Conservation (phyloP, 2,329 filamentous ascomycete genomes). For the Blastomyces silverae region DNA sequence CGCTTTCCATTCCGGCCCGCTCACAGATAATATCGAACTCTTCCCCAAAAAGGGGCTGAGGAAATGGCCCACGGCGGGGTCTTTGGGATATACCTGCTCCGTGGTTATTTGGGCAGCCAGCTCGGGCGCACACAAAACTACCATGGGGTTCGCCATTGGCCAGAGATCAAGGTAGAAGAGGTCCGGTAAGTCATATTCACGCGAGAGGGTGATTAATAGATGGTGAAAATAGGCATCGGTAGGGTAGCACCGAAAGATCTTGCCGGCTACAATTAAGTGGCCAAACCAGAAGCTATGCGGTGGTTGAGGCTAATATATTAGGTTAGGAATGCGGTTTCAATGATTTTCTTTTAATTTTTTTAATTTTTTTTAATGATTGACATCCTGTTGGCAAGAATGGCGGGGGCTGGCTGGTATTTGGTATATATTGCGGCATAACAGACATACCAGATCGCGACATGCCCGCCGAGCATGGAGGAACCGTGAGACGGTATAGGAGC, state of each 20-base stretch:
- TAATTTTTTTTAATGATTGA: not conserved
- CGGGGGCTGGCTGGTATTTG: not conserved
- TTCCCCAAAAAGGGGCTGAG: conserved; percentile 27
- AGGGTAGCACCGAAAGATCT: not conserved
- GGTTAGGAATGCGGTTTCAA: not conserved
- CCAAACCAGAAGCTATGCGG: conserved; percentile 14
- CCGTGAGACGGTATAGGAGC: conserved; percentile 5
- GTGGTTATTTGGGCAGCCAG: conserved; percentile 38
- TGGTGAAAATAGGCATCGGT: conserved; percentile 8
- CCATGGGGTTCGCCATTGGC: conserved; percentile 34
- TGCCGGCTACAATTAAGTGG: conserved; percentile 4
- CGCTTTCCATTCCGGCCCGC: conserved; percentile 40
- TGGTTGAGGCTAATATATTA: conserved; percentile 9
- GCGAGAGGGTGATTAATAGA: conserved; percentile 3
- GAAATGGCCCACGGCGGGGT: conserved; percentile 26
- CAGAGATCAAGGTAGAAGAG: conserved; percentile 35
- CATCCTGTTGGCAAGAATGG: not conserved
- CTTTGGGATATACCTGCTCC: conserved; percentile 33
- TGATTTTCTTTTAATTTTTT: not conserved
- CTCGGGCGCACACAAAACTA: conserved; percentile 36
- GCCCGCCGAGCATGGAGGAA: conserved; percentile 9
- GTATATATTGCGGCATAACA: not conserved
- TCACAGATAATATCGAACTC: conserved; percentile 32
- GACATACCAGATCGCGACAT: conserved; percentile 3
- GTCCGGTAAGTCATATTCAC: conserved; percentile 13